These are phyloP conservation scores for Xylariaceae sp. DNA, from an alignment of 2,329 filamentous ascomycete species.

Conservation along the genomic window DNA sequence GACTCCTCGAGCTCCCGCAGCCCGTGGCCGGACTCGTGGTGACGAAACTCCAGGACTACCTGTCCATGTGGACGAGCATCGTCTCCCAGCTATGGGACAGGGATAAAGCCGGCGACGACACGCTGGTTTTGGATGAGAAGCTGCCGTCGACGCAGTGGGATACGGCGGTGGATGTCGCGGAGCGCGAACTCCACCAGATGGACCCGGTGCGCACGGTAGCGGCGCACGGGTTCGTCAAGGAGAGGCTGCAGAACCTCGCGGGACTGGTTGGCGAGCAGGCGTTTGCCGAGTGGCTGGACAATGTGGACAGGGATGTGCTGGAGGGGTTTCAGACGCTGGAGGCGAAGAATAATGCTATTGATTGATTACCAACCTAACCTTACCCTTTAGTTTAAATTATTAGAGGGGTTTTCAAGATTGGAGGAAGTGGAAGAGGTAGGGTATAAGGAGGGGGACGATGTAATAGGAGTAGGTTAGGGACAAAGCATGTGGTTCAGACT, in stretches of 20 bases:
- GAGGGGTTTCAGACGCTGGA: conserved; percentile 50
- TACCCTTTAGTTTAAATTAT: no score
- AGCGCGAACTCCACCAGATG: conserved; percentile 46
- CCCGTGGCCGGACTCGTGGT: conserved; percentile 55
- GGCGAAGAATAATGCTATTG: background rate
- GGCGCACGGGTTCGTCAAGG: conserved; percentile 58
- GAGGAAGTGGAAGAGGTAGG: no score
- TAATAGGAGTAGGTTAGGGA: no score
- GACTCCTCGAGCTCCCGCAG: conserved; percentile 60
- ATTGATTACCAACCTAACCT: no score
- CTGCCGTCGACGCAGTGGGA: conserved; percentile 46
- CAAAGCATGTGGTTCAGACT: no score
- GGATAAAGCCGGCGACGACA: conserved; percentile 43
- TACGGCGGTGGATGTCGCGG: conserved; percentile 49
- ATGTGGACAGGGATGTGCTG: conserved; percentile 70
- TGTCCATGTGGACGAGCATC: conserved; percentile 69
- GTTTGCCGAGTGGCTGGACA: conserved; percentile 66
- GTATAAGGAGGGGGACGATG: no score
- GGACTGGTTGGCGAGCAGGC: conserved; percentile 52
- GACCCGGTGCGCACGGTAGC: conserved; percentile 66
- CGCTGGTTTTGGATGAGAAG: conserved; percentile 41
- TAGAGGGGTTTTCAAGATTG: no score
- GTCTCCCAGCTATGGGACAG: conserved; percentile 60
- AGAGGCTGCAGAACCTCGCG: conserved; percentile 55
- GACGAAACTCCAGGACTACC: conserved; percentile 62